Evolutionary conservation across 495 filamentous ascomycete genomes (phyloP).

Genomic region (Daldinia childiae): DNA sequence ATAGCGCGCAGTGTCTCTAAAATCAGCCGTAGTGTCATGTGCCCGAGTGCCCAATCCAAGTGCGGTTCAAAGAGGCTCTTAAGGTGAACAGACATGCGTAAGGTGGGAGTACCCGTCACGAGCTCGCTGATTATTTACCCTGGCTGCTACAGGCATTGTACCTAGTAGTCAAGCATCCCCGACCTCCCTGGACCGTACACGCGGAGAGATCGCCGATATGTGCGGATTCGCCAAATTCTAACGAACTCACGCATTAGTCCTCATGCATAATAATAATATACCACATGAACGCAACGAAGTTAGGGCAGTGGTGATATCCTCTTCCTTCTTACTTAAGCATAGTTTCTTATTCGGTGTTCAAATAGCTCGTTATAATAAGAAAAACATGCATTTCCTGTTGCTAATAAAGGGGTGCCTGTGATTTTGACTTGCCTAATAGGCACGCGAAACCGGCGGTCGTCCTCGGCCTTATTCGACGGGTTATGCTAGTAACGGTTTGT

Average conservation of each 20-base stretch:
- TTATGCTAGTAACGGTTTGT: conserved; percentile 10
- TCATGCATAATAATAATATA: conserved; percentile 36
- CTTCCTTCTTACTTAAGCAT: conserved; percentile 7
- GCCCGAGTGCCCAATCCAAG: conserved; percentile 23
- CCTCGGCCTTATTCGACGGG: conserved; percentile 34
- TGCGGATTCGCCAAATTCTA: conserved; percentile 32
- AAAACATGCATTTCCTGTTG: conserved; percentile 9
- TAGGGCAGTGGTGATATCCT: conserved; percentile 13
- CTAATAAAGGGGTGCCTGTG: conserved; percentile 18
- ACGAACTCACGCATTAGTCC: conserved; percentile 26
- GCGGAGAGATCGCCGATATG: conserved; percentile 42
- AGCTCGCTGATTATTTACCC: conserved; percentile 37
- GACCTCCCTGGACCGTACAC: conserved; percentile 22
- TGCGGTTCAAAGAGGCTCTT: conserved; percentile 39
- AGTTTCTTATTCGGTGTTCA: conserved; percentile 4
- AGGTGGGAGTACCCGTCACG: conserved; percentile 29
- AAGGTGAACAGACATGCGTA: conserved; percentile 36
- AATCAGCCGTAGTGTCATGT: conserved; percentile 21
- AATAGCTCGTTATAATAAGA: conserved; percentile 6
- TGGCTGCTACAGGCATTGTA: conserved; percentile 29
- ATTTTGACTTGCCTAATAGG: conserved; percentile 20
- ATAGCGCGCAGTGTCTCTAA: conserved; percentile 14
- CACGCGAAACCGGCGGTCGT: conserved; percentile 26
- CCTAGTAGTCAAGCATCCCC: conserved; percentile 33
- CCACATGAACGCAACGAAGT: conserved; percentile 10